Evolutionary conservation across 257 asterid genomes (phyloP), one percentile per base, ranked within the genome.

Genomic region (Forsythia suspensa): DNA sequence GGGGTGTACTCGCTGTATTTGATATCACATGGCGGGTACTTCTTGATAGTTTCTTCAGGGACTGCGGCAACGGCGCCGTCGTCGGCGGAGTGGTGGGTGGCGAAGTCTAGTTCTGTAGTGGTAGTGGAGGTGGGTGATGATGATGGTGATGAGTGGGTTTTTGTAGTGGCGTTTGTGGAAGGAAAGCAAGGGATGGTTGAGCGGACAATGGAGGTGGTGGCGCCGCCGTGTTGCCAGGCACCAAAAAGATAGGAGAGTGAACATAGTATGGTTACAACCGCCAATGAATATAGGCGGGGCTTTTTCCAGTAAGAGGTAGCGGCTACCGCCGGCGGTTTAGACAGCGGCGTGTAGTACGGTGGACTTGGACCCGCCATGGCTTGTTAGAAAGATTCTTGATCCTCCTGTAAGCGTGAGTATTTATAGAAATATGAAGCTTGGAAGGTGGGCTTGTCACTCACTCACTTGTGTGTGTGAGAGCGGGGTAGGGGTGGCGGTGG

Each of bases 1-100:
- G 97, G 97, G 0, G 96, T 91, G 87, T 93, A 91, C 79, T 93
- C 97, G 63, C 87, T 89, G 91, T 77, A 89, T 34, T 80, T 83
- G 0, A 81, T 42, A 77, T 79, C 87, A 80, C 98, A 91, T 0
- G 88, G 79, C 0, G 95, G 96, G 84, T 84, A 90, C 0, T 67
- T 3, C 36, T 79, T 86, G 12, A 34, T 13, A 21, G 85, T 4
- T 69, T 70, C 79, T 6, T 79, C 7, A 57, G 81, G 12, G n/a
- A 37, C 5, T 44, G 72, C 16, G 70, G 15, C 66, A 9, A 0
- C 78, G 1, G 10, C 79, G 43, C 74, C 81, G 44, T 70, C 87
- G 67, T 29, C 86, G 67, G 90, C 87, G 74, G 82, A 8, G 81
- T 92, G 96, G 78, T 88, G 92, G 63, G 85, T 80, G 76, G 80